Percentiles rank a stretch among this genome's conserved stretches.
Conservation (phyloP, 305 asterid species). For the Ajuga reptans region DNA sequence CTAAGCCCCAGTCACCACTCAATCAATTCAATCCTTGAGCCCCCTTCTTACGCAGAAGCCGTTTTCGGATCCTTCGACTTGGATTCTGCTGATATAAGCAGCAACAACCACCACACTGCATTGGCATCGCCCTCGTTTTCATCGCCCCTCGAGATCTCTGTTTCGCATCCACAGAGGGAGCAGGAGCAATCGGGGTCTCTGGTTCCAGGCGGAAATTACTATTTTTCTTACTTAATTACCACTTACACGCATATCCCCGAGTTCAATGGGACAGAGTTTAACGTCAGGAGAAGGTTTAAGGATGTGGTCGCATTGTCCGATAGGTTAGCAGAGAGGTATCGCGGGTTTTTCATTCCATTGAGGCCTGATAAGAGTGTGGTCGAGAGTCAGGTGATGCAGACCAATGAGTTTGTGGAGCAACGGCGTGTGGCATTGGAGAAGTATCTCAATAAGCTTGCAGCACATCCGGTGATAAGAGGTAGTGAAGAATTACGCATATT, state of each 20-base stretch:
- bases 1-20: constrained; percentile 41
- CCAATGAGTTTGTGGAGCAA: constrained; percentile 76
- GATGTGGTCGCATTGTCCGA: constrained; percentile 76
- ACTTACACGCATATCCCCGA: constrained; percentile 67
- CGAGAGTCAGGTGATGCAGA: constrained; percentile 92
- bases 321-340: constrained; percentile 57
- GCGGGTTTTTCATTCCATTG: constrained; percentile 75
- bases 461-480: constrained; percentile 54
- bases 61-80: constrained; percentile 76
- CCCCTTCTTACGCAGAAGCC: constrained; percentile 94
- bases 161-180: constrained; percentile 78
- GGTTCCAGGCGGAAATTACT: constrained; percentile 58
- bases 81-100: constrained; percentile 37
- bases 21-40: constrained; percentile 70
- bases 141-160: constrained; percentile 48
- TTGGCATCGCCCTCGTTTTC: constrained; percentile 38
- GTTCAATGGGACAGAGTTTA: constrained; percentile 58
- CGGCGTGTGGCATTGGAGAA: constrained; percentile 80
- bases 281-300: constrained; percentile 75
- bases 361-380: constrained; percentile 96
- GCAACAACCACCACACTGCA: constrained; percentile 44
- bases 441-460: constrained; percentile 65
- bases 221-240: constrained; percentile 63
- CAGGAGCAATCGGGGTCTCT: constrained; percentile 60
- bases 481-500: constrained; percentile 73